Evolutionary conservation across 2,329 filamentous ascomycete species (phyloP), one percentile per base, ranked within the genome.

Genomic region (Ceratocystis colombiana): DNA sequence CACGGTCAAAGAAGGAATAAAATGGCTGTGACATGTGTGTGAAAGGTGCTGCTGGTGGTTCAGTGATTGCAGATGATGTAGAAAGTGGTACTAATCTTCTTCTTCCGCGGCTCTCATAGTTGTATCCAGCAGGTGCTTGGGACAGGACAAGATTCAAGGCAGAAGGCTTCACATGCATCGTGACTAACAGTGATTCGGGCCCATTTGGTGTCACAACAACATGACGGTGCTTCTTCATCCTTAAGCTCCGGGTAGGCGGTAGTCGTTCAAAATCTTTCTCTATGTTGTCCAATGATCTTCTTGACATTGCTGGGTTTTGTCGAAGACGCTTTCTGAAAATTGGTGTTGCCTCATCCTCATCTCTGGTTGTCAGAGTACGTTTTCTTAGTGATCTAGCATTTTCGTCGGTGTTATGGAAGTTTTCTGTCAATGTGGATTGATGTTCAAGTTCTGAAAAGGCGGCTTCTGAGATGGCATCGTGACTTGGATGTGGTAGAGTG

Each of bases 1-100:
- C 93, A 70, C 89, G 89, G 70, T 96, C 93, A 68, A 88, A 88
- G 70, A 96, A 92, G 0, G 89, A 89, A 71, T 93, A 93, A 72
- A 95, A 93, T 0, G 89, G 88, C 68, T 90, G 88, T 1, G 85
- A 84, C 72, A 89, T 74, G 72, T 81, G 72, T 73, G 82, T 75
- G 76, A 84, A 77, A 75, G 87, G 73, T 75, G 87, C 73, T 74
- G 80, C 84, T 72, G 79, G 80, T 48, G 68, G 64, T 53, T 69
- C 66, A 4, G 66, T 50, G 15, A 62, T 64, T 1, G 53, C 64
- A 22, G 44, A 55, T n/a, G 61, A 44, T 37, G 41, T 48, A 17
- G 48, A 64, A 62, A 64, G 66, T 8, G 64, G 55, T 8, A 62
- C 62, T 22, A 61, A 28, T 2, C 64, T 61, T 28, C 61, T 64